Conservation (phyloP, 805 yeast species). For the Metschnikowia noctiluminum region DNA sequence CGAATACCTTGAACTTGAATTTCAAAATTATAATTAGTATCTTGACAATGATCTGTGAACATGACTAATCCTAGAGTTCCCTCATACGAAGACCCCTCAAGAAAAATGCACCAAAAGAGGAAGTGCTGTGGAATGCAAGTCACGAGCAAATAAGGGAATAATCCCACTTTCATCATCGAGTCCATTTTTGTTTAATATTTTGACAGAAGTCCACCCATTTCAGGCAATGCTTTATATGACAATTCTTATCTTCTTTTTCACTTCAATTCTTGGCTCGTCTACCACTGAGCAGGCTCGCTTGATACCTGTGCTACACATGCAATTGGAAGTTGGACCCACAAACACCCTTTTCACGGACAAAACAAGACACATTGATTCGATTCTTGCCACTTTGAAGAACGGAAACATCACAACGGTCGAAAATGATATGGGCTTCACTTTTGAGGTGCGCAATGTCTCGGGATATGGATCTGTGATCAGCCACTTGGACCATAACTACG, state of each 20-base stretch:
- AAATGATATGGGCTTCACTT: slow-evolving; percentile 29
- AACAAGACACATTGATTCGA: slow-evolving; percentile 18
- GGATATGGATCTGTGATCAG: slow-evolving; percentile 51
- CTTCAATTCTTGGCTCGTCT: not conserved
- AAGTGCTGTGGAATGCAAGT: too few relatives aligned
- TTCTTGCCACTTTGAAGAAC: slow-evolving; percentile 21
- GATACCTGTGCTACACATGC: slow-evolving; percentile 20
- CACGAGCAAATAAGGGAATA: too few relatives aligned
- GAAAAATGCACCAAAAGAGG: too few relatives aligned
- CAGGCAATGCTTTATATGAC: not conserved
- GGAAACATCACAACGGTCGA: slow-evolving; percentile 30
- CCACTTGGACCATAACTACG: slow-evolving; percentile 21
- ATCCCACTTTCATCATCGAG: too few relatives aligned
- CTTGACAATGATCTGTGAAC: too few relatives aligned
- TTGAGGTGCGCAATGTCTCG: slow-evolving; percentile 22
- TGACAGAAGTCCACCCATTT: too few relatives aligned
- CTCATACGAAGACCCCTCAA: too few relatives aligned
- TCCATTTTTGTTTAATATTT: too few relatives aligned
- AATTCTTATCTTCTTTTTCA: not conserved
- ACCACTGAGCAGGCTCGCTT: not conserved
- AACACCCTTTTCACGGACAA: slow-evolving; percentile 16
- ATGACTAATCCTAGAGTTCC: too few relatives aligned
- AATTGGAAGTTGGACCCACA: slow-evolving; percentile 18
- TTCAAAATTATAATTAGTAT: too few relatives aligned
- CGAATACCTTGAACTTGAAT: too few relatives aligned